phyloP scores from a whole-genome alignment of 1,139 yeast genomes.

The Geotrichum europaeum region DNA sequence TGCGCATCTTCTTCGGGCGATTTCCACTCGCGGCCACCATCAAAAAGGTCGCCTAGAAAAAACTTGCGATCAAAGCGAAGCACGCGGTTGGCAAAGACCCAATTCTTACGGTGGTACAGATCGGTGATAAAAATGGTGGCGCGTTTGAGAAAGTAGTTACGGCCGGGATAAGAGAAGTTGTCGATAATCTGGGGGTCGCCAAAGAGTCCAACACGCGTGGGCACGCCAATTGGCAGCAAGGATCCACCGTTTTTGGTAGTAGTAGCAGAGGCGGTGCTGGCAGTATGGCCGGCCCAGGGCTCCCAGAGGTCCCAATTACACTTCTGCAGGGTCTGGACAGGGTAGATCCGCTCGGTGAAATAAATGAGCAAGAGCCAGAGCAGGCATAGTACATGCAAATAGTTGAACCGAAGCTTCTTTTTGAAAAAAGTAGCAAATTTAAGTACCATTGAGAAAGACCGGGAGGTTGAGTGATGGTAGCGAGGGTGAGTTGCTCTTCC shows the following conservation, averaged over 20 bases:
- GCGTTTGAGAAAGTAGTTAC: constrained; percentile 30
- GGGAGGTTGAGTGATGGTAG: background rate
- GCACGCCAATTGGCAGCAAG: background rate
- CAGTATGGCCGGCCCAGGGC: constrained; percentile 31
- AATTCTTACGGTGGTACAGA: constrained; percentile 72
- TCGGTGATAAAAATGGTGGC: constrained; percentile 49
- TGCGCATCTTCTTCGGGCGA: constrained; percentile 38
- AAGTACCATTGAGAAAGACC: background rate
- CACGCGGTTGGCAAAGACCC: constrained; percentile 51
- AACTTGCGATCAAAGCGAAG: constrained; percentile 71
- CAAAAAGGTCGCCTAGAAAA: constrained; percentile 86
- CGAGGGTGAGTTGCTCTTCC: background rate
- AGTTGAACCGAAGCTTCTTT: background rate
- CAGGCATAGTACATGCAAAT: constrained; percentile 24
- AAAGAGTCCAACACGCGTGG: constrained; percentile 53
- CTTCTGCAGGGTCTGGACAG: constrained; percentile 41
- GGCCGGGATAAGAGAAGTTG: constrained; percentile 51
- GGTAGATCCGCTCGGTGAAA: constrained; percentile 57
- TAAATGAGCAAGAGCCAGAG: constrained; percentile 49
- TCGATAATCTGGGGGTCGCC: constrained; percentile 96
- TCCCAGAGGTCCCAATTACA: constrained; percentile 71
- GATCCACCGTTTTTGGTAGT: background rate
- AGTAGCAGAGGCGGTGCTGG: background rate
- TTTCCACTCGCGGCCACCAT: constrained; percentile 88
- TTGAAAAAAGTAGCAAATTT: background rate